Conservation (phyloP, 441 rosid species). For the Populus hybrid region DNA sequence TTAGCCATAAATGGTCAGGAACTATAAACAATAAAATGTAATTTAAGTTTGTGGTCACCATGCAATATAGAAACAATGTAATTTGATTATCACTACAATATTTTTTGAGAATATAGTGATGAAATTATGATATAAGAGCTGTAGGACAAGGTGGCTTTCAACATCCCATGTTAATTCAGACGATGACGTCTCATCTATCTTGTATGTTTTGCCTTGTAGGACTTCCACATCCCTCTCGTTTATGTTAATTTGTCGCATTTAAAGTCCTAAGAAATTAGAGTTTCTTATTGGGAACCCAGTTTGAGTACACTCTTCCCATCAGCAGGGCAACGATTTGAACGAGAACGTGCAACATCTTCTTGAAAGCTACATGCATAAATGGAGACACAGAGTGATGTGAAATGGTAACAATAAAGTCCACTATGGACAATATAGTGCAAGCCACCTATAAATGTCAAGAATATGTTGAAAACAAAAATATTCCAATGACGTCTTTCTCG, state of each 20-base stretch:
- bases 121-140: not conserved
- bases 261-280: not conserved
- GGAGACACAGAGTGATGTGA: not conserved
- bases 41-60: not conserved
- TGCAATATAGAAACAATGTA: not conserved
- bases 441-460: not conserved
- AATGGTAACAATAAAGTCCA: not conserved
- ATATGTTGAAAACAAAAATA: not conserved
- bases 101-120: not conserved
- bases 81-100: not conserved
- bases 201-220: conserved; percentile 9
- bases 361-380: not conserved
- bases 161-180: not conserved
- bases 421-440: not conserved
- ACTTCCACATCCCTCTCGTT: conserved; percentile 11
- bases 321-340: not conserved
- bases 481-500: too few relatives aligned
- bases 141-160: not conserved
- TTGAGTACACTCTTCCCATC: not conserved
- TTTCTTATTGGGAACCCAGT: not conserved
- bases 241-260: not conserved
- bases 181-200: not conserved
- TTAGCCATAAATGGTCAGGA: not conserved
- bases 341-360: not conserved
- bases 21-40: not conserved